Percentiles rank a stretch among this genome's conserved stretches.
These are phyloP conservation scores for Syzygium aromaticum DNA, from an alignment of 345 rosid genomes.

Conservation along the genomic window DNA sequence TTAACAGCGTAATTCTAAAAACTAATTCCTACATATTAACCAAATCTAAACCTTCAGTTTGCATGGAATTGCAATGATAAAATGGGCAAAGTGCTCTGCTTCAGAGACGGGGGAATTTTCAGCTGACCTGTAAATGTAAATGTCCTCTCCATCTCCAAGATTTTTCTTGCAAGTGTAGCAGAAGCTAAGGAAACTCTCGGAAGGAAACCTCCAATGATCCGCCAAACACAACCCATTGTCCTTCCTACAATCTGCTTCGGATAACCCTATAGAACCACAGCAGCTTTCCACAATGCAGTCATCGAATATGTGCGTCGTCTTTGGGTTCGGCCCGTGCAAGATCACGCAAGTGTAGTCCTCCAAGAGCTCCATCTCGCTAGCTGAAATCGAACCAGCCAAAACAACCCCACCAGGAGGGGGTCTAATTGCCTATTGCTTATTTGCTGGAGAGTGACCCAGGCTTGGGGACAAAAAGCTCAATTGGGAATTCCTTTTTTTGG, in stretches of 20 bases:
- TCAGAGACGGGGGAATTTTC: background rate
- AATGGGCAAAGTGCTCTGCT: background rate
- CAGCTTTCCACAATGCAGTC: slow-evolving; percentile 69
- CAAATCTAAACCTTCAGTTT: background rate
- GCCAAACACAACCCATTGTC: slow-evolving; percentile 8
- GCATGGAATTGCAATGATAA: background rate
- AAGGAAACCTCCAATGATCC: slow-evolving; percentile 11
- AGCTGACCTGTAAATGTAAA: slow-evolving; percentile 85
- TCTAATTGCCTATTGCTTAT: background rate
- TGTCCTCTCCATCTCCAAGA: slow-evolving; percentile 76
- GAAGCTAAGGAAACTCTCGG: slow-evolving; percentile 65
- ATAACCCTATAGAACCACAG: slow-evolving; percentile 37
- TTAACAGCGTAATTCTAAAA: background rate
- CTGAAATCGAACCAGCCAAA: slow-evolving; percentile 15
- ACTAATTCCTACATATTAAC: background rate
- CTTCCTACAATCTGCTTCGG: slow-evolving; percentile 16
- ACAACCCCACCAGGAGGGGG: background rate
- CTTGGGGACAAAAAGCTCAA: slow-evolving; percentile 1
- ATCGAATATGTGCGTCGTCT: slow-evolving; percentile 80
- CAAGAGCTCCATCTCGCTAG: slow-evolving; percentile 64
- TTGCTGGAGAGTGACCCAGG: slow-evolving; percentile 12
- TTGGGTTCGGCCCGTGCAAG: slow-evolving; percentile 73
- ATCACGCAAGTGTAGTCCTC: slow-evolving; percentile 96
- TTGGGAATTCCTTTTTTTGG: slow-evolving; percentile 48
- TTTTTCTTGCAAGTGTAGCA: slow-evolving; percentile 72